Percentiles rank a stretch among this genome's conserved stretches.
These are phyloP conservation scores for Tetrapisispora namnaoensis DNA, from an alignment of 805 yeast species.

Conservation along the genomic window DNA sequence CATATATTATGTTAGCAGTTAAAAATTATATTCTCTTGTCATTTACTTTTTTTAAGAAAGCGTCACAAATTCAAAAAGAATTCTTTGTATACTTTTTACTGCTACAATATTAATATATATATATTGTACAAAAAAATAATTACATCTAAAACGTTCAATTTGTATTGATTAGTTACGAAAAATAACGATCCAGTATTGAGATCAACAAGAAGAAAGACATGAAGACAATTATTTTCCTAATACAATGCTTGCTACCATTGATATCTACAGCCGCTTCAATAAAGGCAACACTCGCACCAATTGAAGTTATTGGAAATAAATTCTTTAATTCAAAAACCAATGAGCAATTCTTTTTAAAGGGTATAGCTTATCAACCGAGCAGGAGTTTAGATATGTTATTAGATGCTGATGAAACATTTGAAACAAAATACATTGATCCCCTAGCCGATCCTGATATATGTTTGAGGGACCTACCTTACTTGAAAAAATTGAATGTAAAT, in stretches of 20 bases:
- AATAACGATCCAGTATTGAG: too few relatives aligned
- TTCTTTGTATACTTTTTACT: not conserved
- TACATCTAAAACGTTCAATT: too few relatives aligned
- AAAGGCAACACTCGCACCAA: conserved; percentile 20
- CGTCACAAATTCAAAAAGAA: not conserved
- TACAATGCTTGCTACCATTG: not conserved
- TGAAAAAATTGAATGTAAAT: conserved; percentile 59
- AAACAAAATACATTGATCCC: conserved; percentile 52
- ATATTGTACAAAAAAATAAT: too few relatives aligned
- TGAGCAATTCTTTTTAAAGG: conserved; percentile 77
- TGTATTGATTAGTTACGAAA: too few relatives aligned
- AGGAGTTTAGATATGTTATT: conserved; percentile 31
- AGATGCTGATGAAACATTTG: conserved; percentile 9
- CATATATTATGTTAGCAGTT: too few relatives aligned
- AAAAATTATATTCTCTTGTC: not conserved
- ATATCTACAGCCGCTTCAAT: not conserved
- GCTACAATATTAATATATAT: too few relatives aligned
- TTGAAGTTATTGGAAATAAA: conserved; percentile 62
- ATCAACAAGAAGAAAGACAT: too few relatives aligned
- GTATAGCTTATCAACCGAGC: conserved; percentile 79
- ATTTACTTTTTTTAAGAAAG: not conserved
- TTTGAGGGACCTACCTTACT: conserved; percentile 73
- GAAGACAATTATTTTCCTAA: not conserved
- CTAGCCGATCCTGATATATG: conserved; percentile 63
- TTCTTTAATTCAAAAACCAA: conserved; percentile 67